A percentile compares a stretch with the other conserved stretches of the same genome.
Conservation (phyloP, 139 green algal species). For the Nannochloris sp. region DNA sequence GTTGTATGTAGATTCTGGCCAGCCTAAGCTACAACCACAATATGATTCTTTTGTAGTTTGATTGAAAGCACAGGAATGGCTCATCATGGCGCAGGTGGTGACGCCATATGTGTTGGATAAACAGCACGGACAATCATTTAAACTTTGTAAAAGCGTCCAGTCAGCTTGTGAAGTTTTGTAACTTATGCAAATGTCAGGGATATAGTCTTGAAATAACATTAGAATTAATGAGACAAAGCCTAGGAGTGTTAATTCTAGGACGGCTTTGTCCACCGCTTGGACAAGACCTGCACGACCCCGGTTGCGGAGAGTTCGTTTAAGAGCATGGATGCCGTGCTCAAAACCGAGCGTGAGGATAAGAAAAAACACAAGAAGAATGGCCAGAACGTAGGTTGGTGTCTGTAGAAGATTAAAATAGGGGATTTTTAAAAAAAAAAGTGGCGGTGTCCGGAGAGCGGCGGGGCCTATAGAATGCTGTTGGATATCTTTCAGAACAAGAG, state of each 20-base stretch:
- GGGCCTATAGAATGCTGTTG: too few species aligned
- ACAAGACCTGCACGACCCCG: background rate
- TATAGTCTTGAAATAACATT: background rate
- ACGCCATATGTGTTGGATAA: background rate
- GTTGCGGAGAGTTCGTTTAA: background rate
- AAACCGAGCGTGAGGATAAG: constrained; percentile 8
- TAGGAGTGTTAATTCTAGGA: constrained; percentile 19
- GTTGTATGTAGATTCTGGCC: too few species aligned
- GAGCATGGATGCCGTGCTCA: background rate
- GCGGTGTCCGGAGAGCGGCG: too few species aligned
- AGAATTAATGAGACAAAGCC: constrained; percentile 20
- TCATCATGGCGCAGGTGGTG: constrained; percentile 1
- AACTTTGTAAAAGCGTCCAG: constrained; percentile 1
- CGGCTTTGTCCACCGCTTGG: background rate
- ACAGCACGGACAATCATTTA: constrained; percentile 12
- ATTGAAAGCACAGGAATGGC: constrained; percentile 1
- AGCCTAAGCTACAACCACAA: background rate
- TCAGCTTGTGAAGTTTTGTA: background rate
- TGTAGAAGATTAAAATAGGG: background rate
- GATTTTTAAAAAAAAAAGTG: background rate
- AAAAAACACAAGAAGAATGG: constrained; percentile 18
- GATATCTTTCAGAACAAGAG: too few species aligned
- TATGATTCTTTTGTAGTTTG: background rate
- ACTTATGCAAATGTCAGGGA: background rate
- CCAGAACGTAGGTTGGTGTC: background rate